Base-by-base conservation (phyloP, 768 basidiomycete species). In the Amanita pseudoporphyria region DNA sequence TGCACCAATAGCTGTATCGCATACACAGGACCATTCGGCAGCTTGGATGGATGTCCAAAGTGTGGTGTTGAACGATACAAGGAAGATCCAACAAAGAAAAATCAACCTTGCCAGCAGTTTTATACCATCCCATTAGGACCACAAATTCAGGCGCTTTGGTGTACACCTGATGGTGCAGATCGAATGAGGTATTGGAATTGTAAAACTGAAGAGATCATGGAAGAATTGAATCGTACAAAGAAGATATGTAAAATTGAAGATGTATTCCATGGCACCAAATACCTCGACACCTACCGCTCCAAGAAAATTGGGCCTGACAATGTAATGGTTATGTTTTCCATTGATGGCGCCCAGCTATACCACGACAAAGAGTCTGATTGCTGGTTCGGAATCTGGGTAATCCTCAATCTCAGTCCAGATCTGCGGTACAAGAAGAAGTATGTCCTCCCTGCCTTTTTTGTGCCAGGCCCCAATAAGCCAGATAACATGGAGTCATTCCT, bases 261-360 rank as follows among this genome's bases (percentile, higher is more conserved):
- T 41, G 47, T 67, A 12, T 60, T 58, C 13, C 50, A 54, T 52
- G 63, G 66, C 0, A 13, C 3, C 0, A 64, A 70, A 14, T 60
- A 62, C 31, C 47, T 66, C 1, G 54, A 58, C 0, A 54, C 62
- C 0, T 56, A 54, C 3, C 40, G 53, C 3, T 12, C 13, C 0
- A 53, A 56, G 0, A 40, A 60, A 1, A 59, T 71, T 9, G 61
- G 54, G 0, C 28, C 26, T 3, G 53, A 67, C 16, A 62, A 71
- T 35, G 65, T 56, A 0, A 48, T 65, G 2, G 31, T 73, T 3
- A 45, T 62, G 2, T 49, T 68, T 6, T 71, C 69, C 0, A 35
- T 71, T 13, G 68, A 73, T 47, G 67, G 70, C n/a, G 63, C 66
- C 0, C 73, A 72, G 41, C 60, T 74, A 0, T 71, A 68, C 39